phyloP scores from a whole-genome alignment of 805 yeast genomes.

The Yamadazyma sp. region DNA sequence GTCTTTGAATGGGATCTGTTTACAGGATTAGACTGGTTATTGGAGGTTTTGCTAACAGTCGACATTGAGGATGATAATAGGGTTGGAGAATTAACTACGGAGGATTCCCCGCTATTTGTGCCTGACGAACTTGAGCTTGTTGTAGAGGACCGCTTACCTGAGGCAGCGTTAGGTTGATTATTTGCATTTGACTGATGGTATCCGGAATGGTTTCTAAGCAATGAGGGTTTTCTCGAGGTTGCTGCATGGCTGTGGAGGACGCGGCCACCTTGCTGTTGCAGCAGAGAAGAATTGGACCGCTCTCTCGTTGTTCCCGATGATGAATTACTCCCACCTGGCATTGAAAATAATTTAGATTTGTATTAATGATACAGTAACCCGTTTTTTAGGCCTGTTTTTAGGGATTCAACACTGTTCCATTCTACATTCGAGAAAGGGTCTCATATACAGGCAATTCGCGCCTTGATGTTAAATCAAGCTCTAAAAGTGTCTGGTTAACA shows the following conservation, averaged over 20 bases:
- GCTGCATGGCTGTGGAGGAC: constrained; percentile 10
- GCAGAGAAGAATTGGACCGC: constrained; percentile 7
- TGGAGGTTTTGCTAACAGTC: neutral
- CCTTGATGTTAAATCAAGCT: neutral
- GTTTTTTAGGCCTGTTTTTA: neutral
- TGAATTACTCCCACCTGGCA: constrained; percentile 6
- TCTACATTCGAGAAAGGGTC: neutral
- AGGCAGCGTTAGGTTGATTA: constrained; percentile 1
- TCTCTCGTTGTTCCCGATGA: constrained; percentile 6
- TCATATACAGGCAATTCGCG: constrained; percentile 4
- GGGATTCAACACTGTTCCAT: constrained; percentile 3
- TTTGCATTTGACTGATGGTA: constrained; percentile 8
- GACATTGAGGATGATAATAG: constrained; percentile 4
- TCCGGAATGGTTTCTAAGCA: constrained; percentile 17
- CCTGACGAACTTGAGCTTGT: constrained; percentile 12
- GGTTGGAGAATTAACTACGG: constrained; percentile 12
- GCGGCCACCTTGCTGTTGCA: constrained; percentile 9
- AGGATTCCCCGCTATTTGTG: constrained; percentile 11
- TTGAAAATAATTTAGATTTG: neutral
- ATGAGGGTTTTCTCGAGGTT: constrained; percentile 16
- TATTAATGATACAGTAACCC: neutral
- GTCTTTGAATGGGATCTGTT: constrained; percentile 13
- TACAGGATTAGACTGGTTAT: neutral
- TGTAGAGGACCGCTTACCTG: constrained; percentile 4
- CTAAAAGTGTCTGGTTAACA: neutral